phyloP scores from a whole-genome alignment of 164 flowering plant genomes.

The Tetracentron sinense region DNA sequence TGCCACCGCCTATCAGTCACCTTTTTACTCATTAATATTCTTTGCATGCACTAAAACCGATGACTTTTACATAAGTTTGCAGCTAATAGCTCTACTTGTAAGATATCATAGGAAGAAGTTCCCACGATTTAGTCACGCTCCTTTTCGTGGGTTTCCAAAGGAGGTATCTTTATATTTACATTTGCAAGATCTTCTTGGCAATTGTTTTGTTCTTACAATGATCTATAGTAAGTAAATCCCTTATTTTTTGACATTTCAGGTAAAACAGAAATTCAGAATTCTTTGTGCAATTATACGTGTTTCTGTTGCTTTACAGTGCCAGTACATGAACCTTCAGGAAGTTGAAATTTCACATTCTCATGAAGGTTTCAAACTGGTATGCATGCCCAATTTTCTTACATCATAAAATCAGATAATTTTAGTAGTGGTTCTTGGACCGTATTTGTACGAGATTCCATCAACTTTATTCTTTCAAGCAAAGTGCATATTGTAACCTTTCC shows the following conservation, averaged over 20 bases:
- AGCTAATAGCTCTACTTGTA: conserved; percentile 62
- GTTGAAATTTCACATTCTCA: conserved; percentile 26
- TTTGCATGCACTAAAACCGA: background rate
- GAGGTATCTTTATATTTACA: conserved; percentile 29
- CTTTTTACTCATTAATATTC: background rate
- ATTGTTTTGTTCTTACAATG: background rate
- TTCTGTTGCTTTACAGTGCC: conserved; percentile 36
- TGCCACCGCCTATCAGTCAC: background rate
- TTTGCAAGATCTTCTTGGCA: background rate
- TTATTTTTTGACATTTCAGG: conserved; percentile 21
- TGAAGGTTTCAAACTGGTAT: conserved; percentile 51
- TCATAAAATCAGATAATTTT: too few relatives aligned
- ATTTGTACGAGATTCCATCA: too few relatives aligned
- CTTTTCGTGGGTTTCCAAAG: conserved; percentile 30
- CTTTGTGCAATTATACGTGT: conserved; percentile 50
- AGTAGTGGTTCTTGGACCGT: too few relatives aligned
- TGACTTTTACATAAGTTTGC: conserved; percentile 17
- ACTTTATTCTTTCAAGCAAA: too few relatives aligned
- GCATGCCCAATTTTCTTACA: too few relatives aligned
- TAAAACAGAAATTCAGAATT: conserved; percentile 46
- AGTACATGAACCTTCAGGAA: conserved; percentile 17
- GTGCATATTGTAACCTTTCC: too few relatives aligned
- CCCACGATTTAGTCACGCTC: conserved; percentile 32
- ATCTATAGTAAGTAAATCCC: background rate
- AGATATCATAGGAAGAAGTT: conserved; percentile 69